Evolutionary conservation across 306 rosid genomes (phyloP).

Genomic region (Cajanus cajan): DNA sequence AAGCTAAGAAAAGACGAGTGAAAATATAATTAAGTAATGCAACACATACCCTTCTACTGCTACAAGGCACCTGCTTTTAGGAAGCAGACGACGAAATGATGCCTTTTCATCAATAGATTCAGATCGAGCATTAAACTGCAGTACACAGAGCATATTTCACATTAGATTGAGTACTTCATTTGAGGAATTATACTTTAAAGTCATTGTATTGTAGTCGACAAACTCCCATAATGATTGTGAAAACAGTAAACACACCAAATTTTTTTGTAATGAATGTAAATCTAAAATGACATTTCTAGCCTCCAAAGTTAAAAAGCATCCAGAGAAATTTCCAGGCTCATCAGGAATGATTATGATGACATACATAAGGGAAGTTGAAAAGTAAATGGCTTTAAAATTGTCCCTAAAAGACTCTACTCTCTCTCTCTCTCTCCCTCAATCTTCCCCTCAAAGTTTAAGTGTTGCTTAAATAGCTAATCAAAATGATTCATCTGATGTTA

Average conservation of each 20-base stretch:
- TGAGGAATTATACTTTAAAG: neutral
- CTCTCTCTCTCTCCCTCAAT: too few relatives aligned
- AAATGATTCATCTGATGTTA: neutral
- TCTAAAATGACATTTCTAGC: neutral
- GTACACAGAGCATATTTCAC: neutral
- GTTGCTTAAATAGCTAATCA: neutral
- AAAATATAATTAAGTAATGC: neutral
- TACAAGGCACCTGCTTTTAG: constrained; percentile 80
- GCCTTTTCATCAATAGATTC: constrained; percentile 74
- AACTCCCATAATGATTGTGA: constrained; percentile 5
- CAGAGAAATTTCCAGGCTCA: neutral
- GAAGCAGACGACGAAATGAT: constrained; percentile 74
- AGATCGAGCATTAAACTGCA: constrained; percentile 87
- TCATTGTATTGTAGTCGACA: neutral
- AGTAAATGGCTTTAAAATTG: neutral
- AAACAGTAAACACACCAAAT: neutral
- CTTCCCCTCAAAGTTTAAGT: too few relatives aligned
- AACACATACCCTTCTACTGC: constrained; percentile 72
- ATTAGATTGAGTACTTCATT: constrained; percentile 9
- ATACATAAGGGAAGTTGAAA: neutral
- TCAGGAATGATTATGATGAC: neutral
- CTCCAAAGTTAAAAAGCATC: neutral
- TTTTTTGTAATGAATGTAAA: neutral
- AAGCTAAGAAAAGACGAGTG: neutral
- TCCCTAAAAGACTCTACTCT: too few relatives aligned